Evolutionary conservation across 345 rosid species (phyloP).

Genomic region (Viola odorata): DNA sequence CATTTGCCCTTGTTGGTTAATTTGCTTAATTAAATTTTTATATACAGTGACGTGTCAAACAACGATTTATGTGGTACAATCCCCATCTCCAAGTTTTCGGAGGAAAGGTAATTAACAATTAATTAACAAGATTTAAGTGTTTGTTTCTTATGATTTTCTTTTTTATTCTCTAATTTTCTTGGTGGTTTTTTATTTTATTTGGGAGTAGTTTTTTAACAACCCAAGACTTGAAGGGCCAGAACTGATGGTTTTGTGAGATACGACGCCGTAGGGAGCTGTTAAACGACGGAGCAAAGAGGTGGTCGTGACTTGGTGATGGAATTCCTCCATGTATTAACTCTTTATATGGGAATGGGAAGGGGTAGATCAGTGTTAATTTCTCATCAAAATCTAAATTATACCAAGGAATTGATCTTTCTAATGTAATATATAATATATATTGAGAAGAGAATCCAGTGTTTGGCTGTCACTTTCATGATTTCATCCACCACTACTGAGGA

Average conservation of each 20-base stretch:
- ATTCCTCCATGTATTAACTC: slow-evolving; percentile 20
- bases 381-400: too few species aligned
- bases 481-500: too few species aligned
- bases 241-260: slow-evolving; percentile 70
- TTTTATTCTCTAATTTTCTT: not conserved
- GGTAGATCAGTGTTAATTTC: too few species aligned
- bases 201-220: slow-evolving; percentile 48
- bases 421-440: too few species aligned
- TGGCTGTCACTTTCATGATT: too few species aligned
- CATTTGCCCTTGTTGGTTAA: not conserved
- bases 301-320: too few species aligned
- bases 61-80: slow-evolving; percentile 72
- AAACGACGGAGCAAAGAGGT: slow-evolving; percentile 14
- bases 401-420: too few species aligned
- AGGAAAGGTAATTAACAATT: slow-evolving; percentile 48
- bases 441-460: too few species aligned
- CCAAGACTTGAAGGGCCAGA: slow-evolving; percentile 68
- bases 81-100: slow-evolving; percentile 58
- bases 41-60: slow-evolving; percentile 52
- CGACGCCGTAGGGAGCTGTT: slow-evolving; percentile 44
- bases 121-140: too few species aligned
- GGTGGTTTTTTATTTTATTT: not conserved
- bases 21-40: not conserved
- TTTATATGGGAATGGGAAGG: slow-evolving; percentile 8
- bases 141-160: not conserved